Base-by-base conservation (phyloP, 2,329 filamentous ascomycete species). In the Drechslerella stenobrocha region DNA sequence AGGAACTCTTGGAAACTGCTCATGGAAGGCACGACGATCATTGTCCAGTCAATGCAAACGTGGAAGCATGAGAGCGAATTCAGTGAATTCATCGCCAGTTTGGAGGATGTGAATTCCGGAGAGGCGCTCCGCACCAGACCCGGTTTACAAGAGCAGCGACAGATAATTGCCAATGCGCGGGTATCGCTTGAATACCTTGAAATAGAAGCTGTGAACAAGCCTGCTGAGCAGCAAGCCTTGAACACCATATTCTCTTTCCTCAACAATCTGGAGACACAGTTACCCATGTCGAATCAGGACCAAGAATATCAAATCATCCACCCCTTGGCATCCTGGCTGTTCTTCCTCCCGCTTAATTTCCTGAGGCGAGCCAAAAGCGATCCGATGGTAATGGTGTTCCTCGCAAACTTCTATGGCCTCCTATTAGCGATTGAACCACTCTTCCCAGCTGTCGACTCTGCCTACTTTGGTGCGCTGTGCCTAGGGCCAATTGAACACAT, bases 1-100 rank as follows among this genome's bases (percentile, higher is more conserved):
- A 95, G 90, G 88, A 87, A 87, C 76, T 88, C 87, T 77, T 97
- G 92, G 92, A 90, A 87, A 70, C 91, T 91, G 71, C 80, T 96
- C 66, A 93, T 96, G 81, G 88, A 92, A 74, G 92, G 91, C 65
- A 91, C 91, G 67, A 90, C 88, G 58, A 91, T 89, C 57, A 90
- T 97, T 53, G 87, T 96, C 71, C 86, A 90, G 73, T 87, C 89
- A 42, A 97, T 97, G 90, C 88, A 91, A 70, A 82, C 84, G 11
- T 95, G 89, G 90, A 90, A 90, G 76, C 86, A 95, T 73, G 87
- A 95, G 75, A 96, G 91, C 30, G 84, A 90, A 70, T 92, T 93
- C 73, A 83, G 84, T 70, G 87, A 90, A 72, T 89, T 90, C 77
- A 89, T 95, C 72, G 84, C 84, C 70, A 87, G 91, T 76, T 88